Conservation (phyloP, 2,329 filamentous ascomycete genomes). For the Penicillium sumatraense region DNA sequence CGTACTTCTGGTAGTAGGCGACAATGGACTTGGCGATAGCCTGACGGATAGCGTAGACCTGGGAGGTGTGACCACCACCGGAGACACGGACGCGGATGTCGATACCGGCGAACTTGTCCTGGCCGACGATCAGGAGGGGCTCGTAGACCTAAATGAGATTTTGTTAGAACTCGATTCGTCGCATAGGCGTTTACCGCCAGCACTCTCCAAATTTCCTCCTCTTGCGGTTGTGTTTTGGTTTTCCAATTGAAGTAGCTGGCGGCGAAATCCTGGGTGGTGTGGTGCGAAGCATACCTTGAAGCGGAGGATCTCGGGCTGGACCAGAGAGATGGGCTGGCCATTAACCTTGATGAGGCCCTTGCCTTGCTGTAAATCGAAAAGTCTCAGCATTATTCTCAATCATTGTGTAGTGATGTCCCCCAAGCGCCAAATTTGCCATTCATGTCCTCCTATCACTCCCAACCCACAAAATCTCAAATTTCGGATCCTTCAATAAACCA, state of each 20-base stretch:
- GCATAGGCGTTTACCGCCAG: not conserved
- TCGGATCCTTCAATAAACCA: constrained; percentile 6
- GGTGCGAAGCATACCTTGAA: constrained; percentile 75
- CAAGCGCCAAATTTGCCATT: constrained; percentile 20
- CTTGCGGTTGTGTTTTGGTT: constrained; percentile 2
- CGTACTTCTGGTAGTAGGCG: constrained; percentile 99
- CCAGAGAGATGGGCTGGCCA: constrained; percentile 90
- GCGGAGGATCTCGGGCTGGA: constrained; percentile 94
- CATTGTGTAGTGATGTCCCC: constrained; percentile 6
- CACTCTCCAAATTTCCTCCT: constrained; percentile 2
- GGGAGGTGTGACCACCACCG: constrained; percentile 96
- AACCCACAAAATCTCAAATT: constrained; percentile 12
- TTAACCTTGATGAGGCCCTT: constrained; percentile 98
- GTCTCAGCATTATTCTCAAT: constrained; percentile 33
- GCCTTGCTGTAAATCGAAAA: constrained; percentile 60
- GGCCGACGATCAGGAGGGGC: constrained; percentile 92
- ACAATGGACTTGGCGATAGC: constrained; percentile 97
- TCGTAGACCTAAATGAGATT: constrained; percentile 78
- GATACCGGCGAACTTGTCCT: constrained; percentile 95
- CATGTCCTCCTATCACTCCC: constrained; percentile 8
- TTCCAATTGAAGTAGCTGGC: constrained; percentile 4
- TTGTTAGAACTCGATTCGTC: constrained; percentile 15
- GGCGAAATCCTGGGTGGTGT: not conserved
- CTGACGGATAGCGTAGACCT: constrained; percentile 98
- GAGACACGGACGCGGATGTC: constrained; percentile 97